Conservation (phyloP, 768 basidiomycete genomes). For the Clavaria fumosa region DNA sequence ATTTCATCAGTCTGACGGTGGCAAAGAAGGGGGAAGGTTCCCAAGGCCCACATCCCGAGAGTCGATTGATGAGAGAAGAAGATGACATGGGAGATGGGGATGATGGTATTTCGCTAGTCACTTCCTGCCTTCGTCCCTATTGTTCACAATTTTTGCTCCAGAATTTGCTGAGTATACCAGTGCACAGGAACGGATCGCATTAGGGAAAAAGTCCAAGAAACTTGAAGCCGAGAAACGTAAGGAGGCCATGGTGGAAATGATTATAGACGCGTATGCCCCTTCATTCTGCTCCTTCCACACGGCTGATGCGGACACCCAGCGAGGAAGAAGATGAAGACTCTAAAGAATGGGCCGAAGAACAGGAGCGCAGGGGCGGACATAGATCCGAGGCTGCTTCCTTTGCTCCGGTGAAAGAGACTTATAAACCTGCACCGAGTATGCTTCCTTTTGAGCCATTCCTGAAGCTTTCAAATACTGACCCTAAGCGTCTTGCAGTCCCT, state of each 20-base stretch:
- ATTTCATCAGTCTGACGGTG: conserved; percentile 69
- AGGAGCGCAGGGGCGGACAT: conserved; percentile 61
- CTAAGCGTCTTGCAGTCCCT: conserved; percentile 40
- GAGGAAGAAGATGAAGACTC: conserved; percentile 78
- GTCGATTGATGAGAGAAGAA: conserved; percentile 69
- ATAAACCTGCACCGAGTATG: conserved; percentile 62
- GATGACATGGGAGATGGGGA: conserved; percentile 82
- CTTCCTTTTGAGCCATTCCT: conserved; percentile 4
- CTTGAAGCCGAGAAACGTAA: conserved; percentile 49
- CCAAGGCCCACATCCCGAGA: conserved; percentile 73
- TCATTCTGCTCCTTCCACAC: conserved; percentile 2
- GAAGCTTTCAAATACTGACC: conserved; percentile 9
- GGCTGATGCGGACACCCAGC: conserved; percentile 18
- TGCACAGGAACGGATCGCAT: conserved; percentile 71
- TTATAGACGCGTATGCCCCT: conserved; percentile 56
- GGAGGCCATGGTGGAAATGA: conserved; percentile 65
- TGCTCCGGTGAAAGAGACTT: conserved; percentile 35
- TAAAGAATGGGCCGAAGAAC: conserved; percentile 73
- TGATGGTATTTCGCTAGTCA: too few species aligned
- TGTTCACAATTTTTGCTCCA: conserved; percentile 15
- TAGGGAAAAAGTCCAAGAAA: conserved; percentile 73
- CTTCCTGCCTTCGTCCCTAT: too few species aligned
- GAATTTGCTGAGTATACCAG: conserved; percentile 81
- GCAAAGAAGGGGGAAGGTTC: conserved; percentile 35
- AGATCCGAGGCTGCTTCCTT: conserved; percentile 21